Conservation (phyloP, 1,139 yeast genomes). For the Saccharomyces hybrid region DNA sequence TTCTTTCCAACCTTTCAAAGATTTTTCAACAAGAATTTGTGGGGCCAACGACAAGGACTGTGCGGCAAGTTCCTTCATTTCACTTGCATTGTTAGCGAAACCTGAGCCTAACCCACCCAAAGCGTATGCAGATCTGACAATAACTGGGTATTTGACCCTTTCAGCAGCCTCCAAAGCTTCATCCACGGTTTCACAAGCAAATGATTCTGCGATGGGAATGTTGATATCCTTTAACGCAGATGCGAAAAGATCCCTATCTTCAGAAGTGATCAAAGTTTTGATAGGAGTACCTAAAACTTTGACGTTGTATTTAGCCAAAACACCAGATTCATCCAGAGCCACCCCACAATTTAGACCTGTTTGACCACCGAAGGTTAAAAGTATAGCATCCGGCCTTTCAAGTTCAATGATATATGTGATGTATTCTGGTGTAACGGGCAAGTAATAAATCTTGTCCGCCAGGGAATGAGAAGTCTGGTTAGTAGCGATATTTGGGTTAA, state of each 20-base stretch:
- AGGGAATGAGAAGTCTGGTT: constrained; percentile 93
- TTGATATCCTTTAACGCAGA: constrained; percentile 88
- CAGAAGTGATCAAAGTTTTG: constrained; percentile 88
- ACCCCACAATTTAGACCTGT: constrained; percentile 96
- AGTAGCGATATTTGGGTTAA: constrained; percentile 96
- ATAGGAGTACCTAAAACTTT: constrained; percentile 97
- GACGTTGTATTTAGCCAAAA: constrained; percentile 80
- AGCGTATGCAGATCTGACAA: constrained; percentile 96
- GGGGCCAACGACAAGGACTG: constrained; percentile 87
- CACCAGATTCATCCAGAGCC: constrained; percentile 87
- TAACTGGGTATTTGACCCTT: constrained; percentile 86
- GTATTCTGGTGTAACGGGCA: constrained; percentile 96
- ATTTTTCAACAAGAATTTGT: constrained; percentile 92
- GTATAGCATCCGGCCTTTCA: constrained; percentile 92
- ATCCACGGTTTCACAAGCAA: constrained; percentile 89
- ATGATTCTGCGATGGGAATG: constrained; percentile 92
- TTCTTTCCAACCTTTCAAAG: constrained; percentile 98
- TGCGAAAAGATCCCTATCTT: constrained; percentile 94
- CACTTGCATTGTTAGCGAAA: constrained; percentile 76
- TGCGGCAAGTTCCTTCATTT: constrained; percentile 77
- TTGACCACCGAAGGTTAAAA: constrained; percentile 97
- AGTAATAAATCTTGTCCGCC: constrained; percentile 90
- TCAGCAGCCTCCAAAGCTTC: constrained; percentile 88
- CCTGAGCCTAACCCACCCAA: constrained; percentile 98
- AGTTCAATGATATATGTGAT: constrained; percentile 89